Conservation (phyloP, 441 rosid species). For the Erodium texanum region DNA sequence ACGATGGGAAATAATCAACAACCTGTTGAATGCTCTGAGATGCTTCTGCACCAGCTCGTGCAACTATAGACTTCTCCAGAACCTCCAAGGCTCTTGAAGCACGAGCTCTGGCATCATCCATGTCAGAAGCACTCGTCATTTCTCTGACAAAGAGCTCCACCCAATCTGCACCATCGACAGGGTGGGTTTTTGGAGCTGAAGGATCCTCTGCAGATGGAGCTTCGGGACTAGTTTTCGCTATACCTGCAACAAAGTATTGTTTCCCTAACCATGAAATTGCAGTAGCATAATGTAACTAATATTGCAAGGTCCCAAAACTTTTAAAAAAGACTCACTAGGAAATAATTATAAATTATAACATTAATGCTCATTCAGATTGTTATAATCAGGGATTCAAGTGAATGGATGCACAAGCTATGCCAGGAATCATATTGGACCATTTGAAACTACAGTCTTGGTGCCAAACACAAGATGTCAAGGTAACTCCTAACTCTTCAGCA, state of each 20-base stretch:
- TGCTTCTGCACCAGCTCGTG: slow-evolving; percentile 54
- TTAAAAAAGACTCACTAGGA: neutral
- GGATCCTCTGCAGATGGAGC: slow-evolving; percentile 29
- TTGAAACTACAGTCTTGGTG: no score
- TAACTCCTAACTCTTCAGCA: neutral
- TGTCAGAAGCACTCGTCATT: slow-evolving; percentile 64
- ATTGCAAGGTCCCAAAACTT: neutral
- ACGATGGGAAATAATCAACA: slow-evolving; percentile 11
- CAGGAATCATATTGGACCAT: no score
- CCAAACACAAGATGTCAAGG: no score
- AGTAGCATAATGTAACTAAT: neutral
- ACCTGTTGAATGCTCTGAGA: slow-evolving; percentile 57
- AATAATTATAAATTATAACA: neutral
- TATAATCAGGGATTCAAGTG: no score
- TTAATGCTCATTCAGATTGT: neutral
- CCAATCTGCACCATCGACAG: slow-evolving; percentile 43
- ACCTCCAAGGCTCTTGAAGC: slow-evolving; percentile 72
- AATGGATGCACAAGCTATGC: no score
- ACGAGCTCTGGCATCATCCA: slow-evolving; percentile 84
- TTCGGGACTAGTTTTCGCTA: slow-evolving; percentile 32
- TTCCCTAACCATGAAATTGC: slow-evolving; percentile 6
- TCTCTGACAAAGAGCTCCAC: slow-evolving; percentile 78
- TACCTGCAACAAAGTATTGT: slow-evolving; percentile 20
- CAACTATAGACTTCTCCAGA: slow-evolving; percentile 69
- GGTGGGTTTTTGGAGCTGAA: slow-evolving; percentile 22